Evolutionary conservation across 257 asterid genomes (phyloP).

Genomic region (Scutellaria galericulata): DNA sequence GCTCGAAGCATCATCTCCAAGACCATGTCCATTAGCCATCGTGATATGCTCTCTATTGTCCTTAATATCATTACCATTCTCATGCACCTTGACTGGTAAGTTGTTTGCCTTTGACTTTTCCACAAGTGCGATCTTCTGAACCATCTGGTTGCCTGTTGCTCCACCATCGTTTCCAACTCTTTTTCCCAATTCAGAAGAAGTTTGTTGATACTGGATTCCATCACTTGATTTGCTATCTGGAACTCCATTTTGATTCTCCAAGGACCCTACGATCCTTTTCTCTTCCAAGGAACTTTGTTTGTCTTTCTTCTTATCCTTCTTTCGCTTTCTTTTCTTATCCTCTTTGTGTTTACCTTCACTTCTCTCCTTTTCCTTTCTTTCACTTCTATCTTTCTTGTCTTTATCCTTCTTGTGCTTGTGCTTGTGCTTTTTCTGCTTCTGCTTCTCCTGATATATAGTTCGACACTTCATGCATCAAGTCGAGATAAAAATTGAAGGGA

Average conservation of each 20-base stretch:
- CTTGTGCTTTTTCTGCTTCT: constrained; percentile 50
- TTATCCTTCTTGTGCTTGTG: constrained; percentile 61
- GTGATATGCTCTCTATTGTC: constrained; percentile 38
- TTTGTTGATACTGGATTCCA: constrained; percentile 10
- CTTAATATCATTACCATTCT: constrained; percentile 32
- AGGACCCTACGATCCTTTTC: constrained; percentile 31
- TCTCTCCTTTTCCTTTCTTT: constrained; percentile 54
- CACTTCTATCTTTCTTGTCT: constrained; percentile 55
- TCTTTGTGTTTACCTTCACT: constrained; percentile 52
- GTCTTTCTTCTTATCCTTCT: constrained; percentile 53
- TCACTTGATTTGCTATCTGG: constrained; percentile 28
- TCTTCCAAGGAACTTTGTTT: constrained; percentile 44
- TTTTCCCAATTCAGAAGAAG: constrained; percentile 44
- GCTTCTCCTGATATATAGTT: constrained; percentile 49
- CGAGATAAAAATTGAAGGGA: constrained; percentile 9
- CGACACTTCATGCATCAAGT: background rate
- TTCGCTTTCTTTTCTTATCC: constrained; percentile 58
- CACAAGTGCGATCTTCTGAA: constrained; percentile 37
- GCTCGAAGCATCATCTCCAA: constrained; percentile 34
- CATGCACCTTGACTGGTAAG: constrained; percentile 35
- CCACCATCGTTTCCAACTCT: constrained; percentile 48
- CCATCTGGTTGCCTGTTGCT: constrained; percentile 37
- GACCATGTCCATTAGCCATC: constrained; percentile 40
- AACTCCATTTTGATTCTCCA: constrained; percentile 40
- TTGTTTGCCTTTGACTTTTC: constrained; percentile 29